Evolutionary conservation across 2,329 filamentous ascomycete genomes (phyloP), one percentile per base, ranked within the genome.

Genomic region (Fusarium sp.): DNA sequence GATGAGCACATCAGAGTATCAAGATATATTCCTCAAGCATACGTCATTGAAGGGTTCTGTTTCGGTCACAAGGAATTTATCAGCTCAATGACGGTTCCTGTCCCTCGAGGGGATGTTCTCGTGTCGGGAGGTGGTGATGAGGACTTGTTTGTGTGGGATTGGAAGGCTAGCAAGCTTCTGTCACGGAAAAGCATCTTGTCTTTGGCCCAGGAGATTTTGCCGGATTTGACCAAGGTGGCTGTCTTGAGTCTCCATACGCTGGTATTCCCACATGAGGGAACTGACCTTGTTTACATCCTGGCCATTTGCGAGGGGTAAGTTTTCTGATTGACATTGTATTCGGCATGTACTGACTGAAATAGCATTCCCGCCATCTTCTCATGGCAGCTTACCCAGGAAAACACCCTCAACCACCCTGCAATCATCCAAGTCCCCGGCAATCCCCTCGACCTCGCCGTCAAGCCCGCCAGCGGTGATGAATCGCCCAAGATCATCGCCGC

Each of bases 1-100:
- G 89, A 90, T 79, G 86, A 91, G 74, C 97, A 99, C 83, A 96
- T 99, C 79, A 93, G 97, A 40, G 87, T 98, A 22, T 97, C 94
- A 58, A 90, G 95, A 67, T 94, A 92, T 43, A 87, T 91, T 5
- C 93, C 94, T 1, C 95, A 98, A 81, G 88, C 94, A 1, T 93
- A 98, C 81, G 87, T 98, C 69, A 97, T 98, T 73, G 95, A 98
- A 82, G 88, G 88, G 0, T 98, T 94, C 82, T 98, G 96, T 80
- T 88, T 98, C 4, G 96, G 95, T 5, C 97, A 99, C 83, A 91
- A 88, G 62, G 90, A 95, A 40, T 98, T 98, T 81, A 87, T 99
- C 74, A 95, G 89, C 84, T 91, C 90, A 67, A 85, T 99, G 50
- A 93, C 92, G 78, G 84, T 96, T 20, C 91, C 92, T 1, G 80